phyloP scores from a whole-genome alignment of 2,329 filamentous ascomycete genomes.

The Fusarium scirpi region DNA sequence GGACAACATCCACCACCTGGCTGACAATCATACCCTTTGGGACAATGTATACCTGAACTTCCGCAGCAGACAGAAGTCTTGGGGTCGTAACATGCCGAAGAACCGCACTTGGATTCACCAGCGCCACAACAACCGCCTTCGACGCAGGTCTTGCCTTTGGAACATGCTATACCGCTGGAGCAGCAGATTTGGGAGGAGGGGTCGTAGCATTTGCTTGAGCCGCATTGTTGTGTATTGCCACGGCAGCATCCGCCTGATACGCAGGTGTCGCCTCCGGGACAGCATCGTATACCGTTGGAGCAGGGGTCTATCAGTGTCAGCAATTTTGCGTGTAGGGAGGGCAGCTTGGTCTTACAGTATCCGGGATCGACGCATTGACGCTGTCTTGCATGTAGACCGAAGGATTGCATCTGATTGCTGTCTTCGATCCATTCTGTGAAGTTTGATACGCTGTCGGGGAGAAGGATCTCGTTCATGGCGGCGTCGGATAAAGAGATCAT shows the following conservation, averaged over 20 bases:
- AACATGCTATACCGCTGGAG: neutral
- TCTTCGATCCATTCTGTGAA: conserved; percentile 2
- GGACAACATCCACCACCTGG: conserved; percentile 14
- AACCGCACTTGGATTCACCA: neutral
- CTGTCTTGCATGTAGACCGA: neutral
- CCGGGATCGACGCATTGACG: neutral
- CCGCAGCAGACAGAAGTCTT: conserved; percentile 4
- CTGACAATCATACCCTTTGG: conserved; percentile 11
- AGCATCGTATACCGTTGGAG: conserved; percentile 2
- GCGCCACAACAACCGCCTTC: conserved; percentile 1
- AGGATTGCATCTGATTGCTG: accelerated
- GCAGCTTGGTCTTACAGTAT: neutral
- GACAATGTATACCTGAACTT: neutral
- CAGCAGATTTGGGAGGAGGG: conserved; percentile 3
- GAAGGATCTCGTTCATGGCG: neutral
- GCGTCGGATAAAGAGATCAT: conserved; percentile 2
- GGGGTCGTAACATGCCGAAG: conserved; percentile 3
- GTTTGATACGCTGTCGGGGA: neutral
- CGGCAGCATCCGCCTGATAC: conserved; percentile 3
- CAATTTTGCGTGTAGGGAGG: accelerated
- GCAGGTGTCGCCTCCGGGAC: conserved; percentile 9
- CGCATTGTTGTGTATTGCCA: neutral
- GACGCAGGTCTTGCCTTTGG: neutral
- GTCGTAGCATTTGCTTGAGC: neutral
- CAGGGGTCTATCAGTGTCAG: conserved; percentile 1